A percentile compares a stretch with the other conserved stretches of the same genome.
These are phyloP conservation scores for Lycium ferocissimum DNA, from an alignment of 257 asterid species.

Conservation along the genomic window DNA sequence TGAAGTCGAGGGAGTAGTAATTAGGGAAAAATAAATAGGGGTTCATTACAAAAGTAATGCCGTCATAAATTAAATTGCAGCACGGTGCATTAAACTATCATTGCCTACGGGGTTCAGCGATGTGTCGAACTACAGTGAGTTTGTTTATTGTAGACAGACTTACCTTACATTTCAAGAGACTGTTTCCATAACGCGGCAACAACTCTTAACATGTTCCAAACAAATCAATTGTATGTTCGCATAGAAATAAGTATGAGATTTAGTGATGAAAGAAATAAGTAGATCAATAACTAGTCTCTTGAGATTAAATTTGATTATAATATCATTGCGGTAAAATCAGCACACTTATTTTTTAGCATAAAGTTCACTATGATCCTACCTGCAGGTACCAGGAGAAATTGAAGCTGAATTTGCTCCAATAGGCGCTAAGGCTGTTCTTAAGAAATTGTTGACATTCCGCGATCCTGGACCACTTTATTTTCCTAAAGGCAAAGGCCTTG, in stretches of 20 bases:
- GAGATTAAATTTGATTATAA: neutral
- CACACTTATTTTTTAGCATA: neutral
- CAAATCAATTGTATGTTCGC: no score
- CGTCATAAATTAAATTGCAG: no score
- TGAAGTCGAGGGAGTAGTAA: no score
- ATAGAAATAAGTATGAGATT: no score
- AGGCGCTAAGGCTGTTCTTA: slow-evolving; percentile 18
- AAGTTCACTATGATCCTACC: neutral
- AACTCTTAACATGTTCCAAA: no score
- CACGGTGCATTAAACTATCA: neutral
- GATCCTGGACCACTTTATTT: neutral
- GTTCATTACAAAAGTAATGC: no score
- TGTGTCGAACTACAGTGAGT: no score
- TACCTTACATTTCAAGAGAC: neutral
- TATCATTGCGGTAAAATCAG: neutral
- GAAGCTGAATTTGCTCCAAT: slow-evolving; percentile 31
- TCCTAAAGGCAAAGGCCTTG: slow-evolving; percentile 26
- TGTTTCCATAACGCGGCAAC: no score
- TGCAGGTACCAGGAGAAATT: slow-evolving; percentile 29
- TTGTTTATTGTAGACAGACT: no score
- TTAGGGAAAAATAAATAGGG: no score
- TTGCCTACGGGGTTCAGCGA: neutral
- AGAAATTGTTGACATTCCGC: neutral
- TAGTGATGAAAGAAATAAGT: no score
- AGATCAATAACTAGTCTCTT: no score